Evolutionary conservation across 2,329 filamentous ascomycete species (phyloP), one percentile per base, ranked within the genome.

Genomic region (Calonectria pauciramosa): DNA sequence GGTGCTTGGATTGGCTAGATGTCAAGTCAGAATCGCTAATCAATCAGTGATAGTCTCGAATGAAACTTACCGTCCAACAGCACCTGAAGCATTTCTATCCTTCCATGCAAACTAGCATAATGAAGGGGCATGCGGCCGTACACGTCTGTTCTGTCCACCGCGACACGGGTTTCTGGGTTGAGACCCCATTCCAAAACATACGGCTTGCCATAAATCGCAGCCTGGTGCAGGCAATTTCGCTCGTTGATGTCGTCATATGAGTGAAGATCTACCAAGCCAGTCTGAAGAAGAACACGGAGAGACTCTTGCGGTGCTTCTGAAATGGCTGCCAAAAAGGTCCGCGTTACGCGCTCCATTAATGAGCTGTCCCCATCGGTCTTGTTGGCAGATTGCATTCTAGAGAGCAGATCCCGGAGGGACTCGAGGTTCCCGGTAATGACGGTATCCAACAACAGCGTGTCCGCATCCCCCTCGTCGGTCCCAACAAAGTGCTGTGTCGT

Each of bases 231-330:
- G 82, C 96, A 98, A 81, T 98, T 99, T 51, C 97, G 91, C 86
- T 98, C 96, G 81, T 99, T 99, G 84, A 99, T 99, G 81, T 98
- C 96, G 83, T 99, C 97, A 80, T 98, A 95, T 0, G 96, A 97
- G 81, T 95, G 93, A n/a, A 98, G 90, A 83, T 99, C 94, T 41
- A 99, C 95, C 30, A 97, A 87, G 0, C 92, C 92, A 3, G 96
- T 98, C 64, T 94, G 92, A 32, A 98, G 88, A 32, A 99, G 90
- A 8, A 95, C 88, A 73, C 92, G 91, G 26, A 99, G 88, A 11
- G 96, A 93, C 34, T 94, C 91, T 76, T 94, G 90, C 0, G 96
- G 93, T 4, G 94, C 96, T 80, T 98, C 95, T 77, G 95, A 94
- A 78, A 98, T 95, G 7, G 96, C 96, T 63, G 95, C 94, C 63